A percentile compares a stretch with the other conserved stretches of the same genome.
Conservation (phyloP, 2,329 filamentous ascomycete genomes). For the Rhytidhysteron rufulum region DNA sequence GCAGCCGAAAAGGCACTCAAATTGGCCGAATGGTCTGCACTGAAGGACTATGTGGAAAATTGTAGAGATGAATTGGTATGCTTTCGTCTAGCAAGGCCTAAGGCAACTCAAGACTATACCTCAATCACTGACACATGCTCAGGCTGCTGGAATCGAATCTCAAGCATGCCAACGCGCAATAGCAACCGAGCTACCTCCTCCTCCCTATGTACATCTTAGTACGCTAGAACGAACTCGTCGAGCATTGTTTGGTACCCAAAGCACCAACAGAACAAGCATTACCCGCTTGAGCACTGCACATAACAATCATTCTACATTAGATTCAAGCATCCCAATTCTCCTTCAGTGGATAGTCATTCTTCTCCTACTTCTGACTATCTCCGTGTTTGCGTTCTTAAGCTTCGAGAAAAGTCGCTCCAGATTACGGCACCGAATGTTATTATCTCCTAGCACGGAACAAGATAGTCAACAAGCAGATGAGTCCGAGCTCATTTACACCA, state of each 20-base stretch:
- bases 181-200: conserved; percentile 10
- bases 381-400: conserved; percentile 7
- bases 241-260: too few relatives aligned
- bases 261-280: too few relatives aligned
- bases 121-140: too few relatives aligned
- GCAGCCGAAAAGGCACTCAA: conserved; percentile 10
- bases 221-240: conserved; percentile 9
- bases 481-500: too few relatives aligned
- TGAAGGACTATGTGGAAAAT: conserved; percentile 17
- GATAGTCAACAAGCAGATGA: too few relatives aligned
- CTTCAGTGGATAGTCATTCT: conserved; percentile 4
- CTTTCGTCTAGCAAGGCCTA: too few relatives aligned
- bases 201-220: conserved; percentile 10
- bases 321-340: neutral
- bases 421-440: neutral
- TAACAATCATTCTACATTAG: too few relatives aligned
- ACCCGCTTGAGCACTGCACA: too few relatives aligned
- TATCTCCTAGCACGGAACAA: neutral
- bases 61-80: conserved; percentile 13
- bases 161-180: conserved; percentile 14
- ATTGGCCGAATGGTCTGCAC: conserved; percentile 16
- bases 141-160: conserved; percentile 11
- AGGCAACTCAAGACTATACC: neutral
- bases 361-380: conserved; percentile 4
- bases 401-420: conserved; percentile 3